These are phyloP conservation scores for Tylopilus subfusipes DNA, from an alignment of 768 basidiomycete species.

Conservation along the genomic window DNA sequence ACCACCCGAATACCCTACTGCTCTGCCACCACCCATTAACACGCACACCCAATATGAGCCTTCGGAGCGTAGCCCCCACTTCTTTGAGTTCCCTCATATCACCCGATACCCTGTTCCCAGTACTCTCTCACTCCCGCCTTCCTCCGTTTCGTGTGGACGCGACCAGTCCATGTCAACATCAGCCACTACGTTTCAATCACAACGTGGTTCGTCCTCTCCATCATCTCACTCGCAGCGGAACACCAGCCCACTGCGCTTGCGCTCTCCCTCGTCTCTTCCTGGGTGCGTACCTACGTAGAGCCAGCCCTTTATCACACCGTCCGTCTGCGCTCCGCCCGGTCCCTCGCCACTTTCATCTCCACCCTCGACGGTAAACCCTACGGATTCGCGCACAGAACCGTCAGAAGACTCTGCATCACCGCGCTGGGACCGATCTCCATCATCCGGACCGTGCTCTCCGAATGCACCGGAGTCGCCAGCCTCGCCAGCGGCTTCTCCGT, in stretches of 20 bases:
- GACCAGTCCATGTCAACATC: conserved; percentile 5
- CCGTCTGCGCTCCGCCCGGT: neutral
- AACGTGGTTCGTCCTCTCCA: conserved; percentile 25
- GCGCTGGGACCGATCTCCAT: neutral
- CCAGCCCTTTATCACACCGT: conserved; percentile 1
- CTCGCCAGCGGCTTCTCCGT: conserved; percentile 31
- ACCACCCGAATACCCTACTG: conserved; percentile 12
- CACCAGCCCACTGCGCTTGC: neutral
- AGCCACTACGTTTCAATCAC: conserved; percentile 8
- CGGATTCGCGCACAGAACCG: neutral
- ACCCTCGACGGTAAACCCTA: neutral
- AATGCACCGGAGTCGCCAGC: neutral
- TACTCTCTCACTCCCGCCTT: conserved; percentile 14
- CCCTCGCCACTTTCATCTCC: neutral
- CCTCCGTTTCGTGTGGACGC: neutral
- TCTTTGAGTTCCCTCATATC: conserved; percentile 26
- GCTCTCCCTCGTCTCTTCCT: neutral
- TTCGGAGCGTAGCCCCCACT: conserved; percentile 17
- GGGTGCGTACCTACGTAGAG: neutral
- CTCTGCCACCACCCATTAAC: conserved; percentile 6
- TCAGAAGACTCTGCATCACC: conserved; percentile 1
- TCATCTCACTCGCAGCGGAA: conserved; percentile 36
- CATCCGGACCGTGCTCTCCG: neutral
- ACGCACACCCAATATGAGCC: conserved; percentile 14
- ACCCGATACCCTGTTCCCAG: conserved; percentile 28